Conservation (phyloP, 768 basidiomycete species). For the Butyriboletus loyo region DNA sequence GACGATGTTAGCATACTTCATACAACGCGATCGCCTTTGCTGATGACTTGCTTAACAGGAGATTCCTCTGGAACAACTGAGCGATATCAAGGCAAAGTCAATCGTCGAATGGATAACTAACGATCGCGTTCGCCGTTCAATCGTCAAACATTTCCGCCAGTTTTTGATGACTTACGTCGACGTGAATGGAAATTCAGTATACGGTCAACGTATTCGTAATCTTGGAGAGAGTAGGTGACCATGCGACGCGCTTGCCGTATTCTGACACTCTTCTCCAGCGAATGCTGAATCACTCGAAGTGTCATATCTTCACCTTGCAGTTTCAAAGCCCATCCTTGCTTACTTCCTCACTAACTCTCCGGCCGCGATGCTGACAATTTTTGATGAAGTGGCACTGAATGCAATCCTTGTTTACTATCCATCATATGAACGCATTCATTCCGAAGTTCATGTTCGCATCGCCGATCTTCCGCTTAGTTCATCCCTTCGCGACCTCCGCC, state of each 20-base stretch:
- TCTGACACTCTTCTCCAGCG: constrained; percentile 44
- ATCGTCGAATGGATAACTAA: constrained; percentile 98
- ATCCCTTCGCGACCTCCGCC: constrained; percentile 90
- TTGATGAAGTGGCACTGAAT: constrained; percentile 92
- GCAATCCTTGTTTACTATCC: constrained; percentile 96
- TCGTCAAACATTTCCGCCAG: constrained; percentile 88
- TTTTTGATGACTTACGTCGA: constrained; percentile 97
- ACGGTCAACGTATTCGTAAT: constrained; percentile 89
- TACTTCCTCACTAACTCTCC: constrained; percentile 98
- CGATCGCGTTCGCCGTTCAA: constrained; percentile 85
- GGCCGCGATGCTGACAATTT: constrained; percentile 86
- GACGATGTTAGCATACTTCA: constrained; percentile 63
- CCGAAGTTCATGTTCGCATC: constrained; percentile 96
- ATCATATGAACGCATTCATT: constrained; percentile 93
- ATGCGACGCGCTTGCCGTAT: constrained; percentile 1
- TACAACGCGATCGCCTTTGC: neutral
- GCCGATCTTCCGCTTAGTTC: constrained; percentile 88
- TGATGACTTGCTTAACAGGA: constrained; percentile 51
- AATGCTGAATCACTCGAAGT: constrained; percentile 98
- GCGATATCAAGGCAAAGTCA: constrained; percentile 96
- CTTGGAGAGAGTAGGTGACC: constrained; percentile 83
- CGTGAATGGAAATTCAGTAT: constrained; percentile 86
- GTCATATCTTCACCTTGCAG: constrained; percentile 90
- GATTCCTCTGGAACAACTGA: constrained; percentile 90
- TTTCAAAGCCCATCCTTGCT: constrained; percentile 91